These are phyloP conservation scores for Chalciporus piperatus DNA, from an alignment of 768 basidiomycete genomes.

Conservation along the genomic window DNA sequence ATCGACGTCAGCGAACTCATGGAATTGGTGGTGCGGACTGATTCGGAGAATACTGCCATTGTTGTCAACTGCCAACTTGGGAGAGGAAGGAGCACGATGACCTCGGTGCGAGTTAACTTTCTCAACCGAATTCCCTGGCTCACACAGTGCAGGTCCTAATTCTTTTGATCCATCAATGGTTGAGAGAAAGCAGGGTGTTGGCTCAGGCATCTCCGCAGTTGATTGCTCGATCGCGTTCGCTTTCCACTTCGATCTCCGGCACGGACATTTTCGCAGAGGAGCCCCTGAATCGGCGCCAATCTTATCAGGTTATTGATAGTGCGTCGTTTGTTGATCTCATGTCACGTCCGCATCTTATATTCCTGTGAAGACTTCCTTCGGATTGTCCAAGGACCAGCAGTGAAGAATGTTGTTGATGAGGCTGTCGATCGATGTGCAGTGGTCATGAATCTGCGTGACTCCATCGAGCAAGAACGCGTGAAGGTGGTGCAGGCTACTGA, in stretches of 20 bases:
- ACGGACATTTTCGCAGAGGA: constrained; percentile 23
- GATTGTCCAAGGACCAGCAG: constrained; percentile 80
- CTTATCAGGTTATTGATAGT: constrained; percentile 92
- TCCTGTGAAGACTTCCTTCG: constrained; percentile 64
- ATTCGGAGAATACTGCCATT: constrained; percentile 70
- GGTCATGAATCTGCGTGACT: constrained; percentile 81
- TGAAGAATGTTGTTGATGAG: constrained; percentile 84
- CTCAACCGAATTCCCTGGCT: neutral
- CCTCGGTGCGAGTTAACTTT: constrained; percentile 56
- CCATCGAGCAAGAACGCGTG: constrained; percentile 81
- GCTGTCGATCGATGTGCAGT: constrained; percentile 84
- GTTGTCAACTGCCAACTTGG: constrained; percentile 97
- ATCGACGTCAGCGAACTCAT: constrained; percentile 74
- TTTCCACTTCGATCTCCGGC: constrained; percentile 34
- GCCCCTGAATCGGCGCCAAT: constrained; percentile 46
- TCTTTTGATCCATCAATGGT: constrained; percentile 81
- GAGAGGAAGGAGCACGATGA: constrained; percentile 84
- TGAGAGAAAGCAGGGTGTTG: constrained; percentile 40
- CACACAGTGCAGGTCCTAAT: constrained; percentile 59
- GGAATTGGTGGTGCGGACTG: constrained; percentile 68
- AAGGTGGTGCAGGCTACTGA: constrained; percentile 76
- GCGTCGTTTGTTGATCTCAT: constrained; percentile 20
- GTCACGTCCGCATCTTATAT: constrained; percentile 1
- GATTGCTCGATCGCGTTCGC: constrained; percentile 41
- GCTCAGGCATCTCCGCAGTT: constrained; percentile 32